Evolutionary conservation across 2,329 filamentous ascomycete species (phyloP), one percentile per base, ranked within the genome.

Genomic region (Phoma sp.): DNA sequence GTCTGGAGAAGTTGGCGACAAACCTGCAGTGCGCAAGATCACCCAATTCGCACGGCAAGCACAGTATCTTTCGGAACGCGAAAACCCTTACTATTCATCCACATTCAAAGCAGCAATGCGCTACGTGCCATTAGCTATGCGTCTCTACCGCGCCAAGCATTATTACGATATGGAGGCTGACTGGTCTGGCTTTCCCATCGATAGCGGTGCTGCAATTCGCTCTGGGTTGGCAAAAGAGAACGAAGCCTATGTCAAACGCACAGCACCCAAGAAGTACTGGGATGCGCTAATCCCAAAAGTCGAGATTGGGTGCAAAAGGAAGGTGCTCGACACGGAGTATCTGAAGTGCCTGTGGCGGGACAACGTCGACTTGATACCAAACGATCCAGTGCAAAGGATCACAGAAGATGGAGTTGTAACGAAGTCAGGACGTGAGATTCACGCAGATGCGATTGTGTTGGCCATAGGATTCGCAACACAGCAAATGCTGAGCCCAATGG

Each of bases 41-140:
- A 78, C 75, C 0, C 80, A 83, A 43, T 82, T 83, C 58, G 75
- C 70, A n/a, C 77, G 79, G 7, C 80, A 82, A 65, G 69, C 80
- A 4, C 81, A 83, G 54, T 83, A 78, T 69, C 69, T 83, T 1
- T 70, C 75, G 2, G 76, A 79, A 42, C 73, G 79, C 9, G 72
- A 76, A 0, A 80, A 80, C 45, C 77, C 74, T 0, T 53, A 67
- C 41, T 81, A 81, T 56, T 70, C 73, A 0, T 14, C 65, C 0
- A 47, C 66, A 0, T 80, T 79, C 67, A 77, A 79, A 59, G 70
- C 67, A n/a, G 54, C 74, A 2, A 79, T 82, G 77, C 70, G 73
- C 30, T 78, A 78, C 52, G 65, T 81, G 4, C 79, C 79, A 0
- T 57, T 77, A 1, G 77, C 75, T 13, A 79, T 80, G 76, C 73